Conservation (phyloP, 1,284 basidiomycete genomes). For the Austroboletus niveus region DNA sequence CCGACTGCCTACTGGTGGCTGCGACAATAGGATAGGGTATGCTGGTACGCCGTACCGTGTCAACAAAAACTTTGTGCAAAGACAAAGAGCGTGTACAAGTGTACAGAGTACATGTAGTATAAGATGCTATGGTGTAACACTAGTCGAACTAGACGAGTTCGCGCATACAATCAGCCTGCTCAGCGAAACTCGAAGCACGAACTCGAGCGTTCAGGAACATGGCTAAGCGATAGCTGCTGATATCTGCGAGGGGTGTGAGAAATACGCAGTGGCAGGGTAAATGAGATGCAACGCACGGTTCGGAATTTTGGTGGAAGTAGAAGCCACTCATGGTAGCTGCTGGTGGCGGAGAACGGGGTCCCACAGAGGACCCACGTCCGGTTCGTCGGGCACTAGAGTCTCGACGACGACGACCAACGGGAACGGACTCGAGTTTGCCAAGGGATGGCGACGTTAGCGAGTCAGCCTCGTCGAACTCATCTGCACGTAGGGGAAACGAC, state of each 20-base stretch:
- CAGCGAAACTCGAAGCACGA: constrained; percentile 69
- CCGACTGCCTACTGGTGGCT: not conserved
- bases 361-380: constrained; percentile 39
- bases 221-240: constrained; percentile 61
- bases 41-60: not conserved
- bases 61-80: not conserved
- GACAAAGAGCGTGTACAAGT: constrained; percentile 8
- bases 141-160: constrained; percentile 12
- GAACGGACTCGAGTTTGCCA: constrained; percentile 36
- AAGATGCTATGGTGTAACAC: constrained; percentile 23
- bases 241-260: constrained; percentile 43
- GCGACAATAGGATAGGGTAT: not conserved
- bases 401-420: constrained; percentile 40
- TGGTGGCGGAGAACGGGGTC: constrained; percentile 40
- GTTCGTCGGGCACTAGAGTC: constrained; percentile 44
- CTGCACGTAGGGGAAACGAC: constrained; percentile 33
- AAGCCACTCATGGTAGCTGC: constrained; percentile 83
- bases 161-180: constrained; percentile 24
- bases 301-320: constrained; percentile 91
- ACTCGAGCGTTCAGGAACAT: constrained; percentile 54
- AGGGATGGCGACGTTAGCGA: constrained; percentile 23
- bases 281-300: constrained; percentile 60
- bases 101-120: constrained; percentile 22
- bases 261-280: constrained; percentile 11
- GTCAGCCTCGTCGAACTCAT: constrained; percentile 29